A percentile compares a stretch with the other conserved stretches of the same genome.
Conservation (phyloP, 208 protist species). For the Borovskyia barvae region DNA sequence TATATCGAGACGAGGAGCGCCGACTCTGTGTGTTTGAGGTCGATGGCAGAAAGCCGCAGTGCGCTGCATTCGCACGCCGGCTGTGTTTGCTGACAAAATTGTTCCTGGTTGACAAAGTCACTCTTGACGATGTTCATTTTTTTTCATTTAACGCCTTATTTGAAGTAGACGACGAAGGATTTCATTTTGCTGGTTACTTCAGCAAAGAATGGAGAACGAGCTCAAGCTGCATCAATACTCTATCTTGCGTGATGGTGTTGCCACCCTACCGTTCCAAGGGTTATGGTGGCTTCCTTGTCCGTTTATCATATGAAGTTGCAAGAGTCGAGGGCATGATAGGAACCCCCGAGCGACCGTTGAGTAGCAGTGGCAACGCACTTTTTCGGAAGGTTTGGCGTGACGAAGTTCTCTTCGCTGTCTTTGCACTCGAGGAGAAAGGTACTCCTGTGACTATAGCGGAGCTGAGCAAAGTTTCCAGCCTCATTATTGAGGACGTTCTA, state of each 20-base stretch:
- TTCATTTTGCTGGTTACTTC: slow-evolving; percentile 77
- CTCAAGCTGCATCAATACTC: slow-evolving; percentile 57
- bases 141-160: slow-evolving; percentile 67
- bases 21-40: slow-evolving; percentile 53
- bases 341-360: slow-evolving; percentile 70
- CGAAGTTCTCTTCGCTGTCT: slow-evolving; percentile 54
- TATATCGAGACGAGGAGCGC: slow-evolving; percentile 41
- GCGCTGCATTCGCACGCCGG: slow-evolving; percentile 37
- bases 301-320: slow-evolving; percentile 73
- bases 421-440: slow-evolving; percentile 32
- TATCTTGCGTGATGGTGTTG: slow-evolving; percentile 76
- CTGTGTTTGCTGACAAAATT: slow-evolving; percentile 56
- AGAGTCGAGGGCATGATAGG: slow-evolving; percentile 50
- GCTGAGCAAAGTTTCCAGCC: slow-evolving; percentile 47
- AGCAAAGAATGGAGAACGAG: slow-evolving; percentile 73
- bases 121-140: slow-evolving; percentile 76
- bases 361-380: slow-evolving; percentile 45
- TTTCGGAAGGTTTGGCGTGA: slow-evolving; percentile 67
- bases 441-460: slow-evolving; percentile 48
- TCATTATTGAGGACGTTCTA: slow-evolving; percentile 66
- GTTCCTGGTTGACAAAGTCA: slow-evolving; percentile 71
- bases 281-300: slow-evolving; percentile 61
- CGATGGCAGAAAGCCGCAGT: slow-evolving; percentile 60
- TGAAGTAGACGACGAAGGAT: slow-evolving; percentile 71
- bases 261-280: slow-evolving; percentile 66